Percentiles rank a stretch among this genome's conserved stretches.
Conservation (phyloP, 441 rosid species). For the Brassica hybrid region DNA sequence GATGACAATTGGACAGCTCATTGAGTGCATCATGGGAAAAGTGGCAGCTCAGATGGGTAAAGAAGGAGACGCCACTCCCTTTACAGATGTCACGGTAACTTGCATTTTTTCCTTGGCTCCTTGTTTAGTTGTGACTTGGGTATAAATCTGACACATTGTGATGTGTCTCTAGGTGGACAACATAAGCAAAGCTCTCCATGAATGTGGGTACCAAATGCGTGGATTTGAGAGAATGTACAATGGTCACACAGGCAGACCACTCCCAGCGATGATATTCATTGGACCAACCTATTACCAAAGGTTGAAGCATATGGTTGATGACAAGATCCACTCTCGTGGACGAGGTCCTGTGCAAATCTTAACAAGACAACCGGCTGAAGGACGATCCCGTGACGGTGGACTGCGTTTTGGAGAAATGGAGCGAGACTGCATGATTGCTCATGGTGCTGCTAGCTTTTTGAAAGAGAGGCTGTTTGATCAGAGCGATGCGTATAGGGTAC, state of each 20-base stretch:
- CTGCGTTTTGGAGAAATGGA: constrained; percentile 99
- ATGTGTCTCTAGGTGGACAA: constrained; percentile 74
- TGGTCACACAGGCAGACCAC: no score
- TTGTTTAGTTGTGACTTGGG: constrained; percentile 4
- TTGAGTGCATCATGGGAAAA: no score
- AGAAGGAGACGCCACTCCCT: constrained; percentile 99
- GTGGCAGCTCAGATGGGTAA: no score
- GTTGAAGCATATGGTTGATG: constrained; percentile 97
- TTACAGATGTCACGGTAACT: constrained; percentile 97
- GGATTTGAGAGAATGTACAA: no score
- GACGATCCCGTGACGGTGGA: constrained; percentile 96
- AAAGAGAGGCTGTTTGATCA: constrained; percentile 98
- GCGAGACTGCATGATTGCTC: constrained; percentile 93
- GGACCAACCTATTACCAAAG: constrained; percentile 98
- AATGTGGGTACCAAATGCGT: no score
- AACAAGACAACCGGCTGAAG: constrained; percentile 97
- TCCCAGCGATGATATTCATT: constrained; percentile 91
- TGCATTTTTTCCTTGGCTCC: constrained; percentile 14
- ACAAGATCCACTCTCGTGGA: constrained; percentile 98
- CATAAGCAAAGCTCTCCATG: constrained; percentile 98
- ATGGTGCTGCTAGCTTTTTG: constrained; percentile 54
- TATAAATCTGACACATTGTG: neutral
- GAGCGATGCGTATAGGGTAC: constrained; percentile 95
- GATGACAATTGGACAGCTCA: no score
- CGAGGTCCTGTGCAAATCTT: constrained; percentile 96